phyloP scores from a whole-genome alignment of 768 basidiomycete genomes.

The Lactifluus hygrophoroides region DNA sequence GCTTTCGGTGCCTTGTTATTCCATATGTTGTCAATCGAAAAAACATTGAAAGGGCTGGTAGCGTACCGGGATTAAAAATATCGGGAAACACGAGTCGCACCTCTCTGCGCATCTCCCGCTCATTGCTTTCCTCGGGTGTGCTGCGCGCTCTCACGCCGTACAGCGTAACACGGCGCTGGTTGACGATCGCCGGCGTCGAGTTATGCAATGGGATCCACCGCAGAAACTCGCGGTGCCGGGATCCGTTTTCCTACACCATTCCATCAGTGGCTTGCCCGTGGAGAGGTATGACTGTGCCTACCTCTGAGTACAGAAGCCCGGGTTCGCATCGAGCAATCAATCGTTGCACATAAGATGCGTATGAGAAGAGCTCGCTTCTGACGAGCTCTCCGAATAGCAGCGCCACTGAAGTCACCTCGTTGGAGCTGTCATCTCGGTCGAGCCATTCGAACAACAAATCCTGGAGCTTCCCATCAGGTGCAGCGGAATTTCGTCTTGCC shows the following conservation, averaged over 20 bases:
- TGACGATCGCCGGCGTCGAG: constrained; percentile 47
- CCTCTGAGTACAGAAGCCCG: constrained; percentile 48
- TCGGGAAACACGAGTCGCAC: constrained; percentile 55
- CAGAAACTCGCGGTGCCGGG: constrained; percentile 63
- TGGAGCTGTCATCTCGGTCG: constrained; percentile 51
- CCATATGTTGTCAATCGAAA: neutral
- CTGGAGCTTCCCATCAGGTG: constrained; percentile 58
- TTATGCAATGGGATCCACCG: constrained; percentile 64
- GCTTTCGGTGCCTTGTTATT: neutral
- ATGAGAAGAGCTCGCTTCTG: constrained; percentile 63
- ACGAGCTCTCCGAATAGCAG: constrained; percentile 66
- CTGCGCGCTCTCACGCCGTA: constrained; percentile 62
- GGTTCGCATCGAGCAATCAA: constrained; percentile 72
- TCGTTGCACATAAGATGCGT: constrained; percentile 65
- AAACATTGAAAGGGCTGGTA: neutral
- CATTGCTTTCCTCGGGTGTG: constrained; percentile 61
- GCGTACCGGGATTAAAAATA: constrained; percentile 37
- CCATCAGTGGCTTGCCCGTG: neutral
- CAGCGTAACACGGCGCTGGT: constrained; percentile 60
- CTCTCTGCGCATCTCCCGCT: constrained; percentile 64
- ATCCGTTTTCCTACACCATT: constrained; percentile 33
- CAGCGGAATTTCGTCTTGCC: constrained; percentile 48
- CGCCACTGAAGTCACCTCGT: constrained; percentile 52
- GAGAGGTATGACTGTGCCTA: constrained; percentile 24
- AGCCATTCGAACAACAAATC: constrained; percentile 79